Base-by-base conservation (phyloP, 371 early-diverging fungal genomes). In the Mucor indicus region DNA sequence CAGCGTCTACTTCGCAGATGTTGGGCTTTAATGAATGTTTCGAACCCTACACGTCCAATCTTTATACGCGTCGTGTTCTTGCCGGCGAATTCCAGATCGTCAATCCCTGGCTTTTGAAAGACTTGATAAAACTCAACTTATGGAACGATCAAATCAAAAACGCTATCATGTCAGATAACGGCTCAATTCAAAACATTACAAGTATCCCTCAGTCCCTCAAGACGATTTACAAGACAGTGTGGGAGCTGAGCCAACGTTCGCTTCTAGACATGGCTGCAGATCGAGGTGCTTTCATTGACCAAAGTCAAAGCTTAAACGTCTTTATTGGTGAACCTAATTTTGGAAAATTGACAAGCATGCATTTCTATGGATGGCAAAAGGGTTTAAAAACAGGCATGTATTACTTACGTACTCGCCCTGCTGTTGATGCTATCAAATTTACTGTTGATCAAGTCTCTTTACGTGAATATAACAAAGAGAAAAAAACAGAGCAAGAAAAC, bases 361-460 rank as follows among this genome's bases (percentile, higher is more conserved):
- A 99, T 76, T 98, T 99, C 62, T 96, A 97, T 69, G 98, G 94
- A 6, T 98, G 96, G 96, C 90, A 91, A 72, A 86, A 86, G 72
- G 98, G 98, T 0, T 77, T 99, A 22, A 99, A 99, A 89, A 99
- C 99, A 2, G 99, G 99, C 48, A 95, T 96, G 96, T 99, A 99
- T 70, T 99, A 99, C 67, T 74, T 99, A 38, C 90, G 99, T 46
- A 92, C 98, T 13, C 83, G 93, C 33, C 99, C 99, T 32, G 93
- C 96, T 19, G 92, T 89, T 2, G 96, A 95, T 58, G 98, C 99
- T 11, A 98, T 98, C 77, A 94, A 99, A 42, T 75, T 75, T 27
- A 75, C 75, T 24, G 75, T 75, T 0, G 75, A 75, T 57, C 75
- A 71, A 29, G 58, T 71, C 12, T 68, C 71, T 12, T 53, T 70